Evolutionary conservation across 2,329 filamentous ascomycete species (phyloP), one percentile per base, ranked within the genome.

Genomic region (Aspergillus proliferans): DNA sequence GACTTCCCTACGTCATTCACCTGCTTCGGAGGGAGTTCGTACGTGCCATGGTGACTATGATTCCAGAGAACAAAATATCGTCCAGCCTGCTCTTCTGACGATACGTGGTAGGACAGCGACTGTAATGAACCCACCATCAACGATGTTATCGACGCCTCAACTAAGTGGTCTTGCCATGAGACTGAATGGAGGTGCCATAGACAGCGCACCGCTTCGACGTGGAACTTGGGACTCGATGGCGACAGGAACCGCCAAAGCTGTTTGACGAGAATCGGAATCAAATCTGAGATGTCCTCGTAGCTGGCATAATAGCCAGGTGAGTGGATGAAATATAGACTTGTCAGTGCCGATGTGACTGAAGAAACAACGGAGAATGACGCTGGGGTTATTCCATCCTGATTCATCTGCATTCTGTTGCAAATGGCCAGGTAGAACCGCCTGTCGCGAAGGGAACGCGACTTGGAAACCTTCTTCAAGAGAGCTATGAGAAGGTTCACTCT

Each of bases 121-220:
- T 49, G 48, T 9, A 57, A 56, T 38, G 72, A 60, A 44, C 78
- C 74, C 15, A 88, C 76, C 69, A 95, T 84, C 2, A 91, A 71
- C 22, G 80, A 77, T 21, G 83, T 80, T 38, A 95, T 81, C 0
- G 87, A 82, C 21, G 88, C 88, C 67, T 95, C 91, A 4, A 95
- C 84, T 42, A 90, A 82, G 46, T 86, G 83, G 57, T 84, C 84
- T 1, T 78, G 72, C 36, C 78, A 72, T 1, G 85, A 81, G 10
- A 95, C 78, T 1, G 83, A 79, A 21, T 97, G 90, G 46, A 98
- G 73, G 56, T 89, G 83, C 88, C 93, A 95, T 36, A 98, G 73
- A 57, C 84, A 86, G 49, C 87, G 83, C 7, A 94, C 88, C 15
- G 90, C 85, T 71, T 98, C 94, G 28, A 98, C 91, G 62, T 97